Conservation (phyloP, 1,139 yeast species). For the Saccharomyces pastorianus region DNA sequence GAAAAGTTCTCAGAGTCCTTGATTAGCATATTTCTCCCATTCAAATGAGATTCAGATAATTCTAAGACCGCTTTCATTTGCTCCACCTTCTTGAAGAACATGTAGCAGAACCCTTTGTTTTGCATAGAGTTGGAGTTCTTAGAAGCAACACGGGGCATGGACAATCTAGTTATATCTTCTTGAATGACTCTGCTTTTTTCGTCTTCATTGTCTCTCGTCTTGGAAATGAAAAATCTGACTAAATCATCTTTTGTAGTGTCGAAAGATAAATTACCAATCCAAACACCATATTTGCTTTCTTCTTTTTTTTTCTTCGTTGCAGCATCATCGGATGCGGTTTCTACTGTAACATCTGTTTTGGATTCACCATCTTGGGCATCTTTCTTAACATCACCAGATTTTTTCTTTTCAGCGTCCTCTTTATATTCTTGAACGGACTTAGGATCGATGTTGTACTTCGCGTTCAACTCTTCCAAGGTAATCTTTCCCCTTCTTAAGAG, state of each 20-base stretch:
- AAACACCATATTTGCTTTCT: constrained; percentile 60
- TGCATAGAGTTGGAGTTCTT: constrained; percentile 47
- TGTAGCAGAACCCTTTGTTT: constrained; percentile 74
- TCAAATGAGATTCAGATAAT: constrained; percentile 62
- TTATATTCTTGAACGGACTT: constrained; percentile 30
- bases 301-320: constrained; percentile 21
- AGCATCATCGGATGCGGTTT: constrained; percentile 9
- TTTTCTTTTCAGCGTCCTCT: constrained; percentile 26
- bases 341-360: constrained; percentile 12
- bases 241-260: constrained; percentile 76
- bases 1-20: constrained; percentile 75
- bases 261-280: constrained; percentile 90
- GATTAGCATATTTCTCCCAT: constrained; percentile 79
- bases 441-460: constrained; percentile 37
- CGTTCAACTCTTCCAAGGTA: constrained; percentile 48
- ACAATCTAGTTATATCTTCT: constrained; percentile 49
- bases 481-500: constrained; percentile 66
- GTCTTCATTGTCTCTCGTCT: constrained; percentile 40
- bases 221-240: constrained; percentile 52
- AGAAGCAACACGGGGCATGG: constrained; percentile 52
- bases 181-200: constrained; percentile 36
- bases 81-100: constrained; percentile 62
- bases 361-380: constrained; percentile 13
- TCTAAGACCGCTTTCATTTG: constrained; percentile 60
- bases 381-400: constrained; percentile 10